Conservation (phyloP, 2,329 filamentous ascomycete genomes). For the Fusarium sp. region DNA sequence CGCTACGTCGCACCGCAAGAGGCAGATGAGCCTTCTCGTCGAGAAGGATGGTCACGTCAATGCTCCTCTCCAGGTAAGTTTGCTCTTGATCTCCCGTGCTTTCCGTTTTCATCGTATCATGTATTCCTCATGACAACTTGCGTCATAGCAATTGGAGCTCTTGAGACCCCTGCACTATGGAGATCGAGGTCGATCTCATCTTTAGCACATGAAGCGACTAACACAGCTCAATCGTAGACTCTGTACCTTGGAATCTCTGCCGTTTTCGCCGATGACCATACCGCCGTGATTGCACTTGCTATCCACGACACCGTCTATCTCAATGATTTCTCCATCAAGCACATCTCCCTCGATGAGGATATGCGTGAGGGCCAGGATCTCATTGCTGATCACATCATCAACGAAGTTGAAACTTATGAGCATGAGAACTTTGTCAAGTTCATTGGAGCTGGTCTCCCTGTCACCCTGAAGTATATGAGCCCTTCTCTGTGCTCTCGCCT, state of each 20-base stretch:
- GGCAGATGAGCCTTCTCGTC: slow-evolving; percentile 55
- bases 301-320: slow-evolving; percentile 79
- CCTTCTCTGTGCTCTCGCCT: slow-evolving; percentile 73
- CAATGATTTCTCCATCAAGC: slow-evolving; percentile 73
- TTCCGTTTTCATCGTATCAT: background rate
- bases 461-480: slow-evolving; percentile 64
- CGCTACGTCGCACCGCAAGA: slow-evolving; percentile 55
- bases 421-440: slow-evolving; percentile 75
- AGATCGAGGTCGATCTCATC: background rate
- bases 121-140: slow-evolving; percentile 33
- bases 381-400: slow-evolving; percentile 68
- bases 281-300: slow-evolving; percentile 69
- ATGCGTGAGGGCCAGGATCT: slow-evolving; percentile 52
- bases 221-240: slow-evolving; percentile 50
- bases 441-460: slow-evolving; percentile 75
- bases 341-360: slow-evolving; percentile 56
- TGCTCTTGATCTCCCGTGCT: background rate
- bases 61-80: slow-evolving; percentile 55
- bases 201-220: slow-evolving; percentile 2
- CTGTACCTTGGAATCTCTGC: slow-evolving; percentile 71
- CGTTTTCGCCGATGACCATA: slow-evolving; percentile 57
- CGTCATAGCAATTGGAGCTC: slow-evolving; percentile 1
- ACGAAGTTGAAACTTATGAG: slow-evolving; percentile 66
- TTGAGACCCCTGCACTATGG: background rate
- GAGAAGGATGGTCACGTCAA: slow-evolving; percentile 55